Conservation (phyloP, 208 protist genomes). For the Trypanosoma rangeli region DNA sequence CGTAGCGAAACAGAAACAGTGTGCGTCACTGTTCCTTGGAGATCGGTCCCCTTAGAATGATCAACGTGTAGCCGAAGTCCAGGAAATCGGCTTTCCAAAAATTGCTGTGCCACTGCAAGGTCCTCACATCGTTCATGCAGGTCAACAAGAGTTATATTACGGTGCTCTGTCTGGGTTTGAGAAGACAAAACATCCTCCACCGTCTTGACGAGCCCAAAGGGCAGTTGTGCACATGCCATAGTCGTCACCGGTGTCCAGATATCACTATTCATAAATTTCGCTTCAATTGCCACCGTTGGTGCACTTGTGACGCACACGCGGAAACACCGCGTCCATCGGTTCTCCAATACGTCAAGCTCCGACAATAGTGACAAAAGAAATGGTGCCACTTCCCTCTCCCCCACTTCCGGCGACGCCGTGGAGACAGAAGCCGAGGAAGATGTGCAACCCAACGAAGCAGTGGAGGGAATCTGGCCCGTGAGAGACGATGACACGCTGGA, state of each 20-base stretch:
- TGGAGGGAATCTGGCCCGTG: neutral
- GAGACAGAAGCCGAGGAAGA: neutral
- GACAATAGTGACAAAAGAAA: conserved; percentile 7
- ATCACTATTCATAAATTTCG: neutral
- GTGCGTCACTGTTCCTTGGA: conserved; percentile 59
- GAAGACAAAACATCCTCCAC: conserved; percentile 17
- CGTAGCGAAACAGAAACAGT: conserved; percentile 49
- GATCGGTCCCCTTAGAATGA: conserved; percentile 62
- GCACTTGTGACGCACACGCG: conserved; percentile 26
- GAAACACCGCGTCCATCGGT: conserved; percentile 27
- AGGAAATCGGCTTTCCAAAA: conserved; percentile 34
- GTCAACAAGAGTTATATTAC: conserved; percentile 6
- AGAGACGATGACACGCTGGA: neutral
- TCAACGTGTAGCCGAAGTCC: conserved; percentile 41
- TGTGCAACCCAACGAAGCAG: too few relatives aligned
- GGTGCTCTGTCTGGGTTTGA: neutral
- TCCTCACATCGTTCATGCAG: conserved; percentile 23
- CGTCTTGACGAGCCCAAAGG: conserved; percentile 4
- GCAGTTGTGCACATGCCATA: conserved; percentile 9
- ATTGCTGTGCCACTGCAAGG: conserved; percentile 16
- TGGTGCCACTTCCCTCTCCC: neutral
- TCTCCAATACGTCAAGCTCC: conserved; percentile 23
- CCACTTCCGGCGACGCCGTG: neutral
- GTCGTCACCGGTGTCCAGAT: conserved; percentile 17
- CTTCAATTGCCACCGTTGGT: conserved; percentile 18